Conservation (phyloP, 257 asterid species). For the Paraleonurus japonicus region DNA sequence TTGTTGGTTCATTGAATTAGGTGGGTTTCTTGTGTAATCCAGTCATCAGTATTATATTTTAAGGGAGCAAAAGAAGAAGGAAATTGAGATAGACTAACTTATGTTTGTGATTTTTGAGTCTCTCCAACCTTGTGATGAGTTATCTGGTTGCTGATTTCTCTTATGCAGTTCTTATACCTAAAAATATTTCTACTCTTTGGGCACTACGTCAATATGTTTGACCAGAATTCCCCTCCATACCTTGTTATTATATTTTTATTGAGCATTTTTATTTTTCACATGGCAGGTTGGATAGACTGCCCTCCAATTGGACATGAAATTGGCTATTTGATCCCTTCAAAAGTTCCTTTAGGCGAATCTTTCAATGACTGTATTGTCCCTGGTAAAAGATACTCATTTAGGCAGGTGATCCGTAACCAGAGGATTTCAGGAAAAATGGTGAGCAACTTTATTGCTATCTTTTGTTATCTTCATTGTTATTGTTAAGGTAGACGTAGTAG, state of each 20-base stretch:
- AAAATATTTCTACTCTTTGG: background rate
- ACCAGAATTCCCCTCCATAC: background rate
- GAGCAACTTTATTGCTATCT: conserved; percentile 15
- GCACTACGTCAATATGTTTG: background rate
- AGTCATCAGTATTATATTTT: background rate
- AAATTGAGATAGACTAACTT: background rate
- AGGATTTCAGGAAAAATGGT: conserved; percentile 78
- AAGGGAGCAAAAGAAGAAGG: background rate
- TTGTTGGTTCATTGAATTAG: too few relatives aligned
- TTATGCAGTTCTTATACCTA: background rate
- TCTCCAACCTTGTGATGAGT: conserved; percentile 6
- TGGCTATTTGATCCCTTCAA: conserved; percentile 79
- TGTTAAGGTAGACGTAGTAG: background rate
- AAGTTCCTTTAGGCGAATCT: conserved; percentile 88
- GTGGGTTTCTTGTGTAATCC: background rate
- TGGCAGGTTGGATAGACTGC: conserved; percentile 96
- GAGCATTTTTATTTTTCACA: background rate
- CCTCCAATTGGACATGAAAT: conserved; percentile 80
- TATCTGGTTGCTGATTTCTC: background rate
- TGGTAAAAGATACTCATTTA: conserved; percentile 91
- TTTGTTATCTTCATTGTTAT: background rate
- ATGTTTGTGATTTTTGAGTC: background rate
- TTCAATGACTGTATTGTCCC: conserved; percentile 69
- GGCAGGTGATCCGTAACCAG: conserved; percentile 84
- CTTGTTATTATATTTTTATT: conserved; percentile 9